These are phyloP conservation scores for Calocybe cyanea DNA, from an alignment of 768 basidiomycete species.

Conservation along the genomic window DNA sequence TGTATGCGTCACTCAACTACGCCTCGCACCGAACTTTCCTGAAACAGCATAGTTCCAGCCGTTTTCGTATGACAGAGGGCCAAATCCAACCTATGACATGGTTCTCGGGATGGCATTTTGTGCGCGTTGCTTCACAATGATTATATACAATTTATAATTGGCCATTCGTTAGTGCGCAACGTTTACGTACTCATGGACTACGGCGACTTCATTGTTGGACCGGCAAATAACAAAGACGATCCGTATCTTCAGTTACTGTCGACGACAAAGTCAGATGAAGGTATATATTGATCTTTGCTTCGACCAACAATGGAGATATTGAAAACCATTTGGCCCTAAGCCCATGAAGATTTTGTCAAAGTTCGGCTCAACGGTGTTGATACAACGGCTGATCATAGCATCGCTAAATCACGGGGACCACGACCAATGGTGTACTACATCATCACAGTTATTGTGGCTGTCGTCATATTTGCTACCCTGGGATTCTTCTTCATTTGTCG, in stretches of 20 bases:
- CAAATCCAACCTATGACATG: slow-evolving; percentile 49
- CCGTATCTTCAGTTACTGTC: slow-evolving; percentile 67
- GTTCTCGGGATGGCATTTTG: slow-evolving; percentile 73
- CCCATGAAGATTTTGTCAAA: slow-evolving; percentile 35
- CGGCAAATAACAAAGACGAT: slow-evolving; percentile 28
- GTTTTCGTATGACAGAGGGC: slow-evolving; percentile 42
- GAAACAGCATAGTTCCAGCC: slow-evolving; percentile 58
- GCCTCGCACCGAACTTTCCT: neutral
- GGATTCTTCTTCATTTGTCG: slow-evolving; percentile 14
- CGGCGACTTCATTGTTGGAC: slow-evolving; percentile 53
- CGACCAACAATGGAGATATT: neutral
- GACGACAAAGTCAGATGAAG: slow-evolving; percentile 43
- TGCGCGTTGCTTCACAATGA: slow-evolving; percentile 27
- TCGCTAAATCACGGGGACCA: neutral
- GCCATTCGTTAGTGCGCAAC: slow-evolving; percentile 51
- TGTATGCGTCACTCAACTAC: slow-evolving; percentile 21
- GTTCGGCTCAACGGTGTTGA: slow-evolving; percentile 30
- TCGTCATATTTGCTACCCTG: slow-evolving; percentile 7
- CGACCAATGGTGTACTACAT: slow-evolving; percentile 18
- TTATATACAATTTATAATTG: neutral
- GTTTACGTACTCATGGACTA: slow-evolving; percentile 61
- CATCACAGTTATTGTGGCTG: slow-evolving; percentile 13
- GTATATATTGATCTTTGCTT: slow-evolving; percentile 20
- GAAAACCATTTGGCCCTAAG: slow-evolving; percentile 6
- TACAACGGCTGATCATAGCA: slow-evolving; percentile 18